Evolutionary conservation across 495 filamentous ascomycete species (phyloP), one percentile per base, ranked within the genome.

Genomic region (Friedmanniomyces simplex): DNA sequence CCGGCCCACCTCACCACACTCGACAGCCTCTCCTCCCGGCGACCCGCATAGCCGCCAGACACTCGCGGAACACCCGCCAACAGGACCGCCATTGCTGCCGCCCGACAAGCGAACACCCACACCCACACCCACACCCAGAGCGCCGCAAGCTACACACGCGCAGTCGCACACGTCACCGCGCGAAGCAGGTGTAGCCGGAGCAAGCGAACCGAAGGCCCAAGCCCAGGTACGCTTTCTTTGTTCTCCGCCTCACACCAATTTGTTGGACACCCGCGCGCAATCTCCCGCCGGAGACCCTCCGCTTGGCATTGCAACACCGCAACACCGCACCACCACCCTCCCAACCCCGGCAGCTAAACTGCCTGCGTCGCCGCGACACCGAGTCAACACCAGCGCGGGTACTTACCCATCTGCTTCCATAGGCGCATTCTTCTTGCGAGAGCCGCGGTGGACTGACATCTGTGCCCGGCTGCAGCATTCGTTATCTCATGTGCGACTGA

Each of bases 161-260:
- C 16, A 52, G 25, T 24, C 22, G 21, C 21, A 22, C 46, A 49
- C 46, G 21, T 24, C 46, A 24, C 21, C 46, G 39, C 46, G 21
- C 46, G 46, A 8, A 41, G 54, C 54, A 50, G 30, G n/a, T 34
- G 25, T 50, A 50, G 52, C 53, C 37, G 48, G 34, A 24, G 32
- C 30, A 56, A 22, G 34, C 53, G 45, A 56, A 57, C 20, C 34
- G 11, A 32, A 3, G 28, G 28, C 10, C 28, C 28, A 32, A 24
- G 54, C 12, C 39, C 49, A 58, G 59, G 59, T 58, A 58, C 49
- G 53, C 50, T 54, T 53, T 62, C 55, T 62, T 58, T 62, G 54
- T 58, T 54, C 54, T 28, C 37, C 47, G 6, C 10, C 32, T 37
- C 45, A 52, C 32, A 52, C 46, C 59, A 61, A 53, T 51, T 61